Evolutionary conservation across 495 filamentous ascomycete genomes (phyloP).

Genomic region (Corynascus novoguineensis): DNA sequence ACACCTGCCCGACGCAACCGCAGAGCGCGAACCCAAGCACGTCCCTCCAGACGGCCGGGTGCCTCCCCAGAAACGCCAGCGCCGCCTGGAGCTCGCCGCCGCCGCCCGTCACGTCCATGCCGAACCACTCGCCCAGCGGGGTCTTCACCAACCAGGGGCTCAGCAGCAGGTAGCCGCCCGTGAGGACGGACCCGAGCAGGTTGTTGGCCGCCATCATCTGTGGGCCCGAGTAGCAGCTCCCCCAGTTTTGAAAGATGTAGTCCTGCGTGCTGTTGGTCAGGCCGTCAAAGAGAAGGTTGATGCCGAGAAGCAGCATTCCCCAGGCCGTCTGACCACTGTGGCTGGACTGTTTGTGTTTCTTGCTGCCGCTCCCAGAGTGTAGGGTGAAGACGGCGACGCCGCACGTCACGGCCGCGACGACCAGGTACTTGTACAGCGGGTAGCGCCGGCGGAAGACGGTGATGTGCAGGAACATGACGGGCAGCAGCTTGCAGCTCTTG

Average conservation of each 20-base stretch:
- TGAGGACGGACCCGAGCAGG: slow-evolving; percentile 70
- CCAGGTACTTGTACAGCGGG: slow-evolving; percentile 93
- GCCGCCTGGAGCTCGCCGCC: slow-evolving; percentile 68
- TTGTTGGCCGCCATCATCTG: slow-evolving; percentile 99
- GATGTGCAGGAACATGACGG: slow-evolving; percentile 94
- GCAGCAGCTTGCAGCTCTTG: slow-evolving; percentile 94
- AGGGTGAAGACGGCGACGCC: slow-evolving; percentile 95
- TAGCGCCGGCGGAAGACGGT: slow-evolving; percentile 86
- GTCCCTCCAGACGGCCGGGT: slow-evolving; percentile 76
- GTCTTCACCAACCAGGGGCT: slow-evolving; percentile 71
- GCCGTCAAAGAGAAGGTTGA: slow-evolving; percentile 93
- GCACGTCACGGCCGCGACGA: slow-evolving; percentile 81
- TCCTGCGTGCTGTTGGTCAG: slow-evolving; percentile 96
- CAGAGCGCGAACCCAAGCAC: slow-evolving; percentile 89
- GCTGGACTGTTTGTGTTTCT: slow-evolving; percentile 41
- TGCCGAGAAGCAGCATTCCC: slow-evolving; percentile 78
- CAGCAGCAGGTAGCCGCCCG: slow-evolving; percentile 65
- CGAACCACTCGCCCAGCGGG: slow-evolving; percentile 58
- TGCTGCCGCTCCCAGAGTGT: slow-evolving; percentile 64
- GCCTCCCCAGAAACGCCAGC: slow-evolving; percentile 66
- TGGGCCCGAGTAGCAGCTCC: slow-evolving; percentile 74
- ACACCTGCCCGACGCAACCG: slow-evolving; percentile 89
- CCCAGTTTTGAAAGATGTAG: slow-evolving; percentile 77
- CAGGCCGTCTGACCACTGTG: slow-evolving; percentile 48
- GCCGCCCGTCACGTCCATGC: slow-evolving; percentile 55